Percentiles rank a stretch among this genome's conserved stretches.
Conservation (phyloP, 192 early-diverging fungal species). For the Coemansia sp. region DNA sequence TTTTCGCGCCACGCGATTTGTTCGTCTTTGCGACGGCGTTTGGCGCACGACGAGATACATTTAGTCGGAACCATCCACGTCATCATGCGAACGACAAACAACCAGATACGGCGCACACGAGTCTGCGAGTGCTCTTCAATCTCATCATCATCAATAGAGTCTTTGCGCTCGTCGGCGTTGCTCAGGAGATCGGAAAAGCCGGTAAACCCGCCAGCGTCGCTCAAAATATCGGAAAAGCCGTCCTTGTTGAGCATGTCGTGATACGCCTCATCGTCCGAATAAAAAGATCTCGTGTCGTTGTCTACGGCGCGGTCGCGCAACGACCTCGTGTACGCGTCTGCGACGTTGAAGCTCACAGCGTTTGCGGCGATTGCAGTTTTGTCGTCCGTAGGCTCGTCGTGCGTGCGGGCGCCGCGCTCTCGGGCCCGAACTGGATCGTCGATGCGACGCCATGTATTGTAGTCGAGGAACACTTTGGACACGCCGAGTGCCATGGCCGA, state of each 20-base stretch:
- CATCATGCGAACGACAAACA: conserved; percentile 67
- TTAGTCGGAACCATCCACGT: conserved; percentile 70
- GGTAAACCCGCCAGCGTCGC: conserved; percentile 37
- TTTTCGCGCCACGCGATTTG: conserved; percentile 97
- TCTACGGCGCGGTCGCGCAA: conserved; percentile 26
- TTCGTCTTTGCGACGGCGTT: conserved; percentile 73
- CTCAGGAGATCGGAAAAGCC: conserved; percentile 48
- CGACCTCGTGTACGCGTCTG: conserved; percentile 27
- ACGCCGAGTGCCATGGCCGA: conserved; percentile 43
- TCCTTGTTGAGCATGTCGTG: conserved; percentile 48
- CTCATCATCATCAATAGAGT: conserved; percentile 38
- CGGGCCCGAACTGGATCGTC: conserved; percentile 65
- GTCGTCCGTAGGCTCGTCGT: conserved; percentile 35
- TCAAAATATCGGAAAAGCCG: conserved; percentile 38
- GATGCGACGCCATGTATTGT: conserved; percentile 63
- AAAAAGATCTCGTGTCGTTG: conserved; percentile 53
- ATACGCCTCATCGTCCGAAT: conserved; percentile 53
- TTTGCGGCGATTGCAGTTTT: conserved; percentile 19
- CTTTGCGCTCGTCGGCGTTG: conserved; percentile 23
- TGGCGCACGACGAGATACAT: conserved; percentile 65
- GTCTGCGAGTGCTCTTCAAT: conserved; percentile 49
- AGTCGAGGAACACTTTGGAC: conserved; percentile 62
- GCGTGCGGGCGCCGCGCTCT: conserved; percentile 54
- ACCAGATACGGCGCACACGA: conserved; percentile 71
- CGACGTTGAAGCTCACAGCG: conserved; percentile 31